Conservation (phyloP, 441 rosid species). For the Flueggea neowawraea region DNA sequence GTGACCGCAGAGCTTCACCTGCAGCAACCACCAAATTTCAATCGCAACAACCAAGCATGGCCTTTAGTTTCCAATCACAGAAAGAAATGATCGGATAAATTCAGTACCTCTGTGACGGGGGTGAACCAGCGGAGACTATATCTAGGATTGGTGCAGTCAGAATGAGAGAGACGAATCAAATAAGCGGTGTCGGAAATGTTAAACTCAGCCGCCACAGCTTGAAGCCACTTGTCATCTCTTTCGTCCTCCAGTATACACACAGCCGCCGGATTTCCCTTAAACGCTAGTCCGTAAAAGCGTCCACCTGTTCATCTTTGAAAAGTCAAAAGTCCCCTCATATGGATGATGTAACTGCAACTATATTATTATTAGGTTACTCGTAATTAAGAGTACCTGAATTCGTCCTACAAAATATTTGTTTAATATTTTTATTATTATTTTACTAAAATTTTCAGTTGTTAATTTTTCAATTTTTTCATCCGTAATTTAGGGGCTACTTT, state of each 20-base stretch:
- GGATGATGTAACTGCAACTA: no score
- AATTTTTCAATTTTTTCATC: no score
- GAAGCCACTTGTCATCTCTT: conserved; percentile 63
- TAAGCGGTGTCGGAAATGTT: conserved; percentile 57
- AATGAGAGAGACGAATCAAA: conserved; percentile 29
- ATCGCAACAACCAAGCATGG: no score
- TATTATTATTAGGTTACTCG: no score
- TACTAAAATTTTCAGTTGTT: no score
- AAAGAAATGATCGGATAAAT: conserved; percentile 4
- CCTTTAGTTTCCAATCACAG: background rate
- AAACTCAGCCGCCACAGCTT: conserved; percentile 67
- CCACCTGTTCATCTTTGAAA: conserved; percentile 36
- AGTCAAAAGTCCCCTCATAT: no score
- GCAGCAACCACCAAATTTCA: background rate
- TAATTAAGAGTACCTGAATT: no score
- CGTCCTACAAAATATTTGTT: no score
- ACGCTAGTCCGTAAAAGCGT: conserved; percentile 69
- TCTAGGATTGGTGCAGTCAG: conserved; percentile 29
- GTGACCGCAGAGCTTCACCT: conserved; percentile 80
- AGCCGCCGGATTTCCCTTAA: conserved; percentile 79
- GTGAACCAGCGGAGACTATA: conserved; percentile 81
- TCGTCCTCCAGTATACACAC: conserved; percentile 63
- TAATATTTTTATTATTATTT: no score
- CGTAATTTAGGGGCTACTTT: no score
- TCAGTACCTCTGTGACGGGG: conserved; percentile 51